Base-by-base conservation (phyloP, 2,329 filamentous ascomycete species). In the Westerdykella sp. region DNA sequence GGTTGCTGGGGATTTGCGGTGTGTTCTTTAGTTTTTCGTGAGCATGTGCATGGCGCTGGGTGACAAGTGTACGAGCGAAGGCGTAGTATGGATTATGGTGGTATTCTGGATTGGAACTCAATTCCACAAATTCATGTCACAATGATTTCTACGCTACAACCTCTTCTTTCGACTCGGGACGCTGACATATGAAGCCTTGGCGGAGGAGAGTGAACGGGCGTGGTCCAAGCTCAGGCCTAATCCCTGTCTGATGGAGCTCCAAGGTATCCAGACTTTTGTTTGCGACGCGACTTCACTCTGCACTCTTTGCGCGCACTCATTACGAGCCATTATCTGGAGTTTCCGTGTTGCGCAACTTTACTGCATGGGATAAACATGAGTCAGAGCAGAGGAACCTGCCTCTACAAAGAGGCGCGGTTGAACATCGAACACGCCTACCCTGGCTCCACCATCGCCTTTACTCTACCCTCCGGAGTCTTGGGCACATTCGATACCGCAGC, bases 331-430 rank as follows among this genome's bases (percentile, higher is more conserved):
- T 18, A 18, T 35, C 32, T 35, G 16, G 9, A 14, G 32, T 15
- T 35, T 9, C n/a, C 13, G 32, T 18, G 32, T 13, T 5, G 32
- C 22, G 4, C 21, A 38, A 30, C 38, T 12, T 38, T 45, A 44
- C 50, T 60, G 54, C 54, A 85, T 84, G 84, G 80, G 76, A 73
- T 75, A 73, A 79, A 74, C 63, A 87, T 87, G 84, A 79, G 77
- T 60, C 73, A 74, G 57, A 68, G 73, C 61, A 76, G 78, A 60
- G 75, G 78, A 54, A 76, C 78, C 51, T 83, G 79, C 69, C 75
- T 87, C 69, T 93, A 85, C 75, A 90, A 89, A 73, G 88, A 94
- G 77, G 88, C 85, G 66, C 83, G 86, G 66, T 74, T 95, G 68
- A 87, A 87, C 68, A 78, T 93, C 57, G 86, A 93, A 69, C 81